A percentile compares a stretch with the other conserved stretches of the same genome.
phyloP scores from a whole-genome alignment of 2,329 filamentous ascomycete species.

The Immersiporthe knoxdaviesiana region DNA sequence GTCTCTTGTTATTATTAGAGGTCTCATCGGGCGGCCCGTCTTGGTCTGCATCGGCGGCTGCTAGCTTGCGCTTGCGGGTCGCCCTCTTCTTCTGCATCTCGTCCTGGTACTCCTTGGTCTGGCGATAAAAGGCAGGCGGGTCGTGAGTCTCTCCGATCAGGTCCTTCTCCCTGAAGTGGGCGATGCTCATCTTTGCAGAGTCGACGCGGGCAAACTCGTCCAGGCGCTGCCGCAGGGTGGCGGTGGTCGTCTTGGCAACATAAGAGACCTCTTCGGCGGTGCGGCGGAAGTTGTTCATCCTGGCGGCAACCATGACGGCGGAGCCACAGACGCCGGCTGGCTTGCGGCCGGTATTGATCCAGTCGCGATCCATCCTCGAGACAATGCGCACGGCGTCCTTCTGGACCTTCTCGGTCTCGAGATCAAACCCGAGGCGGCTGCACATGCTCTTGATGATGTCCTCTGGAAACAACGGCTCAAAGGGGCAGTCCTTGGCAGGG shows the following conservation, averaged over 20 bases:
- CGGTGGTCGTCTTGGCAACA: constrained; percentile 93
- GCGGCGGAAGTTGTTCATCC: constrained; percentile 97
- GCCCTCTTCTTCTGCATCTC: constrained; percentile 52
- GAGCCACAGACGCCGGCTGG: constrained; percentile 94
- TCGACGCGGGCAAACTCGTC: constrained; percentile 90
- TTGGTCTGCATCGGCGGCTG: constrained; percentile 29
- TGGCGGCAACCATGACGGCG: constrained; percentile 89
- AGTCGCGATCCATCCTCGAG: constrained; percentile 92
- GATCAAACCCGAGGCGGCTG: constrained; percentile 86
- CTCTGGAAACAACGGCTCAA: constrained; percentile 78
- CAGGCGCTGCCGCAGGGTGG: constrained; percentile 88
- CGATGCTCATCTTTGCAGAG: constrained; percentile 81
- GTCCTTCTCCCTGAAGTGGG: constrained; percentile 59
- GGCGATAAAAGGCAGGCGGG: constrained; percentile 79
- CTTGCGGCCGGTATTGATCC: constrained; percentile 93
- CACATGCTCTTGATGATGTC: constrained; percentile 91
- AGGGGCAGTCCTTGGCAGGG: constrained; percentile 43
- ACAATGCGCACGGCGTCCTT: constrained; percentile 86
- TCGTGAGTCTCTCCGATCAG: constrained; percentile 70
- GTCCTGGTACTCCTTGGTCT: constrained; percentile 62
- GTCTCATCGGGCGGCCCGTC: constrained; percentile 41
- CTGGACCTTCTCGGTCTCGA: constrained; percentile 80
- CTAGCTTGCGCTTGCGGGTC: constrained; percentile 49
- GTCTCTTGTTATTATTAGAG: constrained; percentile 31
- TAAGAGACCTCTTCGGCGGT: constrained; percentile 96